Evolutionary conservation across 441 rosid genomes (phyloP).

Genomic region (Syzygium malaccense): DNA sequence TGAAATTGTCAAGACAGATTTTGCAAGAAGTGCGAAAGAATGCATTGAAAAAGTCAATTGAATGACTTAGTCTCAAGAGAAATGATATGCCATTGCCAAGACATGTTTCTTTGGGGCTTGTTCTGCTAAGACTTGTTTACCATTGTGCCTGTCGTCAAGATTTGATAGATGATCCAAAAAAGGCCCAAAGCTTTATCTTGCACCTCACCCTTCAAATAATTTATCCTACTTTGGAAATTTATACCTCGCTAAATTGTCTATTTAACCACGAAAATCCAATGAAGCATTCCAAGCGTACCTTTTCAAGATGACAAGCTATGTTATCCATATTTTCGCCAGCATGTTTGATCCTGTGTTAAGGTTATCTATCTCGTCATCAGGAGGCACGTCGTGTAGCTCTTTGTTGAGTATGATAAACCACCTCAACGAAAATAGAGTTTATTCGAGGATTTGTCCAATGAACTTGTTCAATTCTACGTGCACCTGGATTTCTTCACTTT

Average conservation of each 20-base stretch:
- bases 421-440: background rate
- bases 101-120: background rate
- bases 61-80: background rate
- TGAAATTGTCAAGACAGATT: background rate
- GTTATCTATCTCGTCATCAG: background rate
- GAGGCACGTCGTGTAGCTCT: background rate
- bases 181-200: background rate
- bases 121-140: background rate
- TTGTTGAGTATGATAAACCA: background rate
- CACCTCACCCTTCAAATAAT: background rate
- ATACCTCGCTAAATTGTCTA: background rate
- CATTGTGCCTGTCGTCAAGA: background rate
- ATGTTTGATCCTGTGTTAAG: background rate
- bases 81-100: background rate
- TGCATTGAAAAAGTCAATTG: background rate
- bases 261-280: background rate
- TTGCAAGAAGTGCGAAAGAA: background rate
- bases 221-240: background rate
- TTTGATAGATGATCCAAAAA: background rate
- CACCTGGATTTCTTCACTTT: background rate
- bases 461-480: background rate
- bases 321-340: background rate
- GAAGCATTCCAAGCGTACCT: background rate
- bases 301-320: background rate
- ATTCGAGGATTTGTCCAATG: background rate